Evolutionary conservation across 1,284 basidiomycete genomes (phyloP), one percentile per base, ranked within the genome.

Genomic region (Mycosarcoma mackinlayi): DNA sequence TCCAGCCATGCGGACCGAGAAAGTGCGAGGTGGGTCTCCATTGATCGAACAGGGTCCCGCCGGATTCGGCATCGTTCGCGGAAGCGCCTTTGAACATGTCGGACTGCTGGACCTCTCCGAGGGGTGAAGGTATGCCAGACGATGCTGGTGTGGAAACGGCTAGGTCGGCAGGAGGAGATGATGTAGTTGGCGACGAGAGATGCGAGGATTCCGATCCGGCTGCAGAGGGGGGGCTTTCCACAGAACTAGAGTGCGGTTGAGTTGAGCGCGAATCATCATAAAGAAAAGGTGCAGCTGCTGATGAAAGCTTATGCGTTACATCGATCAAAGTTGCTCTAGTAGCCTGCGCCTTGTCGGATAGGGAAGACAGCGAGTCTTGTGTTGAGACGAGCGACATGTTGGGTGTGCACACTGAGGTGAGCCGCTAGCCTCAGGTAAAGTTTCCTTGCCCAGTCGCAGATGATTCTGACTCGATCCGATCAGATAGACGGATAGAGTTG

Each of bases 1-100:
- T 75, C 75, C 75, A 77, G 31, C 73, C 73, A 31, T 69, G 63
- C 3, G 75, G 75, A 16, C 63, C 70, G 30, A 75, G 52, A n/a
- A 77, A 51, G 47, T 77, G 75, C 5, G 56, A 75, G 3, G 53
- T 35, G 11, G 75, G 75, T 11, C 75, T 37, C 61, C 62, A 77
- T 31, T 66, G 64, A 4, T 56, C 8, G 35, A 77, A 77, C 4
- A 55, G 53, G 19, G 44, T 16, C 24, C 25, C 5, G 27, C 23
- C 35, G 30, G 37, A 41, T n/a, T 40, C 30, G n/a, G 6, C 1
- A 1, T 25, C 30, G 16, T 3, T 9, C 19, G 9, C 16, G 16
- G 35, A 21, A n/a, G n/a, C 19, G 16, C 38, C 4, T 18, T 58
- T 59, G 47, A 58, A 35, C 56, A 55, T 65, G 27, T 59, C 40